These are phyloP conservation scores for Lepiota subincarnata DNA, from an alignment of 768 basidiomycete genomes.

Conservation along the genomic window DNA sequence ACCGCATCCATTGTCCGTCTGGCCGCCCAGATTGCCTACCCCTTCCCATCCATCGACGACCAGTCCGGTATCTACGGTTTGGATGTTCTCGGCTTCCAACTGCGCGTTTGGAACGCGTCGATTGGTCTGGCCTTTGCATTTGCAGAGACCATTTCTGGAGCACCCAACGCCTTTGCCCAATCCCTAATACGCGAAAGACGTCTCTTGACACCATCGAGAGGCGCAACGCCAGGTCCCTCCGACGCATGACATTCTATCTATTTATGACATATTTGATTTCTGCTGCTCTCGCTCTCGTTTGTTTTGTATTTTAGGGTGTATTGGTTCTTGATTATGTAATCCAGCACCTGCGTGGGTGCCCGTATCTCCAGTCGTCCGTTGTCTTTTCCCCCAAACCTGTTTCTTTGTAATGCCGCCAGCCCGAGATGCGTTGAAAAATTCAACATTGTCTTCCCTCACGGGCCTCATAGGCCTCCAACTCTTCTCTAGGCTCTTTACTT, in stretches of 20 bases:
- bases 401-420: not conserved
- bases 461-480: slow-evolving; percentile 87
- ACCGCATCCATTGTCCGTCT: slow-evolving; percentile 62
- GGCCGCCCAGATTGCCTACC: slow-evolving; percentile 57
- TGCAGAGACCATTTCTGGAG: slow-evolving; percentile 54
- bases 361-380: too few species aligned
- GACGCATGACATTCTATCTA: slow-evolving; percentile 3
- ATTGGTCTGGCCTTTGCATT: slow-evolving; percentile 63
- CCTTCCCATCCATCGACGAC: slow-evolving; percentile 31
- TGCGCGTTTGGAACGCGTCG: slow-evolving; percentile 52
- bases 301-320: slow-evolving; percentile 11
- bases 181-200: slow-evolving; percentile 24
- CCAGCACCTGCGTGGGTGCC: not conserved
- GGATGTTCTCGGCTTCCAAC: slow-evolving; percentile 52
- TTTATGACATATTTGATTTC: slow-evolving; percentile 2
- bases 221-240: not conserved
- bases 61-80: slow-evolving; percentile 30
- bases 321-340: slow-evolving; percentile 2
- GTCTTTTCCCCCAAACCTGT: not conserved
- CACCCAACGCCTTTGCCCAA: slow-evolving; percentile 35
- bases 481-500: slow-evolving; percentile 80
- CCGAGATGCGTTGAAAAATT: slow-evolving; percentile 23
- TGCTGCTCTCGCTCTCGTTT: slow-evolving; percentile 13
- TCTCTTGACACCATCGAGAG: slow-evolving; percentile 2
- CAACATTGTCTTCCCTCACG: slow-evolving; percentile 40